phyloP scores from a whole-genome alignment of 2,329 filamentous ascomycete genomes.

The Fusarium piperis region DNA sequence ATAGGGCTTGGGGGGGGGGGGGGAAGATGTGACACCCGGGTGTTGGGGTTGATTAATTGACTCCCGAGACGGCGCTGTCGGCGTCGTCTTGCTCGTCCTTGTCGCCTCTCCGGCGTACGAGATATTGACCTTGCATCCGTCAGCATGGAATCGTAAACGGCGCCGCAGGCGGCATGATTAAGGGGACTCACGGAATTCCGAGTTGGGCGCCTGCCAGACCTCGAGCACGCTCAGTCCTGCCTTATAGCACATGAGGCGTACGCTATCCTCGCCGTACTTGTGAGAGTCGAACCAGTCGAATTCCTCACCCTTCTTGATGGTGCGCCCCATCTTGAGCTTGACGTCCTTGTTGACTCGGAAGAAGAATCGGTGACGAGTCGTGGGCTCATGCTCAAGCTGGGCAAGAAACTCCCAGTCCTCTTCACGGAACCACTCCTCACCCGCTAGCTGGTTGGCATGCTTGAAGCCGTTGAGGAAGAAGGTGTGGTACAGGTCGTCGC shows the following conservation, averaged over 20 bases:
- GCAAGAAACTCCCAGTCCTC: slow-evolving; percentile 52
- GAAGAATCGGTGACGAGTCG: slow-evolving; percentile 53
- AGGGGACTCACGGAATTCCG: slow-evolving; percentile 50
- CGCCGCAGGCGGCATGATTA: not conserved
- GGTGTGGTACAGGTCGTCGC: slow-evolving; percentile 46
- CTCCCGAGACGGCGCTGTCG: slow-evolving; percentile 51
- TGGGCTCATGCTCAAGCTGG: slow-evolving; percentile 48
- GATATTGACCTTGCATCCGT: slow-evolving; percentile 49
- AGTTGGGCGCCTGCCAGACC: slow-evolving; percentile 50
- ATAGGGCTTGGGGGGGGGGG: slow-evolving; percentile 17
- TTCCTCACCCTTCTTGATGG: slow-evolving; percentile 47
- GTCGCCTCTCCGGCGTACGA: slow-evolving; percentile 46
- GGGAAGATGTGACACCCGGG: slow-evolving; percentile 16
- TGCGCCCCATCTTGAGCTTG: slow-evolving; percentile 36
- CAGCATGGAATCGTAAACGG: slow-evolving; percentile 26
- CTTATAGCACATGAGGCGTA: slow-evolving; percentile 52
- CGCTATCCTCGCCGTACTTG: slow-evolving; percentile 51
- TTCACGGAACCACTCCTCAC: slow-evolving; percentile 48
- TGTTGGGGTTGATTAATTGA: slow-evolving; percentile 28
- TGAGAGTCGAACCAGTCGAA: slow-evolving; percentile 57
- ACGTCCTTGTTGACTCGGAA: slow-evolving; percentile 50
- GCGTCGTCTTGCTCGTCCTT: slow-evolving; percentile 47
- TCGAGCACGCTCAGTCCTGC: slow-evolving; percentile 50
- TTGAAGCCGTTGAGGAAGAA: slow-evolving; percentile 54
- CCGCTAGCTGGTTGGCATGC: slow-evolving; percentile 49